Base-by-base conservation (phyloP, 2,329 filamentous ascomycete genomes). In the Fusarium bulbicola region DNA sequence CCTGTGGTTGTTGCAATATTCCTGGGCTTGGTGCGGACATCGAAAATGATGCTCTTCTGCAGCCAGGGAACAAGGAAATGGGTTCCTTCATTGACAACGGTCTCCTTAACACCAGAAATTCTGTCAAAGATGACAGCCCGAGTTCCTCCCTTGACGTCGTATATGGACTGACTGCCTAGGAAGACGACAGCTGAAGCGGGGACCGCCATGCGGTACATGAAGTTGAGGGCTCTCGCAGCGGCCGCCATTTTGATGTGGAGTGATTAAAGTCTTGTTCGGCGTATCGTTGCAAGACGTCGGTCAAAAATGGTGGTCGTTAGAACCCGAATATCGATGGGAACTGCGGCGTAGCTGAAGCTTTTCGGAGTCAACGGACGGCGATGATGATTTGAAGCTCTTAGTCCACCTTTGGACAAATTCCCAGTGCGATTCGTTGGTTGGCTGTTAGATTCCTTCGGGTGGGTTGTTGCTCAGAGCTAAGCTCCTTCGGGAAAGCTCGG, bases 61-160 rank as follows among this genome's bases (percentile, higher is more conserved):
- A 99, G 86, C 96, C 96, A 99, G 13, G 96, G 96, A 42, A 99
- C 84, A 62, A 99, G 86, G 84, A 99, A 97, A 84, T 99, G 96
- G 63, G 96, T 99, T 80, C 96, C 96, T 86, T 99, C 96, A 83
- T 95, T 97, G 79, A 96, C 87, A 64, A 99, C 96, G 56, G 89
- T 86, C 77, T 99, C 95, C 87, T 97, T 95, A 75, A 99, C 96
- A 86, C 96, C 96, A 57, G 91, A 89, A 77, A 98, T 76, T 74
- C 96, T 89, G 87, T 99, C 97, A 87, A 99, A 99, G 86, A 99
- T 99, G 85, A 99, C 95, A 70, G 96, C 96, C 80, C 96, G 91
- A 73, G 92, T 92, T 78, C 96, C 96, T 81, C 96, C 96, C 82
- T 94, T 95, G 81, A 99, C 96, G 84, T 99, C 96, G 91, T 98